Base-by-base conservation (phyloP, 2,329 filamentous ascomycete species). In the Penicillium brevicompactum region DNA sequence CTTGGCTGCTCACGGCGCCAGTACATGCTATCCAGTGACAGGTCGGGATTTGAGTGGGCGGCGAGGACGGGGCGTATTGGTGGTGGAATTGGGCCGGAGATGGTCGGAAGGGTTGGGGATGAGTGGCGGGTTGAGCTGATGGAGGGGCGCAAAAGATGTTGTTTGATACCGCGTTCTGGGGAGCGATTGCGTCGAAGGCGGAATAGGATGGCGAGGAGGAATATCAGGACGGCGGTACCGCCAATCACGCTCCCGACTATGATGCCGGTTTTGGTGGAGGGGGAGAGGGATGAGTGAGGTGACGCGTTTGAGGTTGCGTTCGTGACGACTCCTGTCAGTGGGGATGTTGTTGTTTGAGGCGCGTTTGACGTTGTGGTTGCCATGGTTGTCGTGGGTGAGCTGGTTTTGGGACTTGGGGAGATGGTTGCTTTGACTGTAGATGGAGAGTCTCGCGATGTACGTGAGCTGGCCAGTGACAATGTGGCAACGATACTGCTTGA, bases 231-330 rank as follows among this genome's bases (percentile, higher is more conserved):
- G 5, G 57, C 64, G 10, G 66, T 40, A 16, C 57, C 67, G 9
- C 70, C 70, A 14, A 74, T 37, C 6, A 65, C 52, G 38, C 67
- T 65, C 1, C 70, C 72, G 32, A 72, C 60, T 30, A 73, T 63
- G 6, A 56, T 53, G n/a, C 61, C 60, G 16, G 66, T 37, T 16
- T 47, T 57, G 14, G 53, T 45, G 14, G 42, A 21, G 22, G 44
- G n/a, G 21, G 51, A 32, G 24, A 27, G 24, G 8, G 24, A 7
- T 50, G 18, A 6, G 40, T 30, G 11, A 34, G 21, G 21, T 43
- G 21, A 10, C 22, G 41, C 16, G 21, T 32, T 42, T 22, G 48
- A 21, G 42, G 8, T 42, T 49, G 38, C 42, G 13, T 21, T 42
- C 5, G 55, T 43, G 8, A 11, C 3, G 1, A 11, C 31, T 37